Evolutionary conservation across 768 basidiomycete genomes (phyloP), one percentile per base, ranked within the genome.

Genomic region (Phanerochaete sordida): DNA sequence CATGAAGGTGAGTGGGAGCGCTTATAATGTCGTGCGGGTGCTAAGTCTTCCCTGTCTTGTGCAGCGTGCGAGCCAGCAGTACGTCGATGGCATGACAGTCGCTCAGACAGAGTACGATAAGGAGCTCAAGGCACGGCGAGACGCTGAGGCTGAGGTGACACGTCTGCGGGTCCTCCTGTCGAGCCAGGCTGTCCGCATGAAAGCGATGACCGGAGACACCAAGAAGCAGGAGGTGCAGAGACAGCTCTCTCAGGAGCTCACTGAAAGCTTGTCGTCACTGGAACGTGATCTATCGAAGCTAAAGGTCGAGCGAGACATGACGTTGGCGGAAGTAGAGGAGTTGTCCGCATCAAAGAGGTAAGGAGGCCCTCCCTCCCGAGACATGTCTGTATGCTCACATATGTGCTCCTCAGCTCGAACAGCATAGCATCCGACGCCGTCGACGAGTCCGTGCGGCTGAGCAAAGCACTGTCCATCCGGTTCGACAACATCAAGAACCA

Each of bases 71-170:
- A 97, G 93, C 69, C 90, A 91, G 64, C 91, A 93, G 64, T 95
- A 91, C 62, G 91, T 95, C 57, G 90, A 95, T 62, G 97, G 97
- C 44, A 77, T 99, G 44, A 88, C 87, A 0, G 94, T 95, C 26
- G 95, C 96, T 1, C 91, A 95, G 66, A 88, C 89, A 45, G 97
- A 98, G 70, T 98, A 96, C 70, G 95, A 98, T 69, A 85, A 85
- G 54, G 97, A 98, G 73, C 80, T 95, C 35, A 87, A 90, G 59
- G 85, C 88, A 23, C 84, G 96, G 21, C 85, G 92, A 19, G 95
- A 98, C 63, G 90, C 92, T 1, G 95, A 98, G 74, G 88, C 91
- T 0, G 95, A 98, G 75, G 91, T 98, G 59, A 88, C 89, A 24
- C 83, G 91, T 44, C 77, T 99, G 26, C 79, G 92, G 45, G 86